phyloP scores from a whole-genome alignment of 805 yeast genomes.

The Metschnikowia chrysomelidarum region DNA sequence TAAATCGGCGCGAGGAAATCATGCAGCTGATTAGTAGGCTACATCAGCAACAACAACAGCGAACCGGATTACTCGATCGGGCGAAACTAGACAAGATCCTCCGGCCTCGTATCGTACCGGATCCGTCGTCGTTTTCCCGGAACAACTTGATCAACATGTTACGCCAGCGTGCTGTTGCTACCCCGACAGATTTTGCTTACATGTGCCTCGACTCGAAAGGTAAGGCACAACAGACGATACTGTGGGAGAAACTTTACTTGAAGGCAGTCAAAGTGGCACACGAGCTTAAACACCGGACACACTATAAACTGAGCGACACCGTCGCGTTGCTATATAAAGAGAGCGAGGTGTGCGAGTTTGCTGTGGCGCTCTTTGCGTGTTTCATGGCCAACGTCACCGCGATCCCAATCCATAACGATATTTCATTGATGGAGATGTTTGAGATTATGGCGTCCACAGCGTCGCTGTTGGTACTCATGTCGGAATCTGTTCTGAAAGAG shows the following conservation, averaged over 20 bases:
- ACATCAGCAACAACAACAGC: slow-evolving; percentile 32
- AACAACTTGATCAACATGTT: slow-evolving; percentile 71
- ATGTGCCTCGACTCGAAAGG: slow-evolving; percentile 73
- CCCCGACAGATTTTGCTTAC: slow-evolving; percentile 65
- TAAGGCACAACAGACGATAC: slow-evolving; percentile 68
- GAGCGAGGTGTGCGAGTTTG: slow-evolving; percentile 79
- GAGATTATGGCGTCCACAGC: slow-evolving; percentile 72
- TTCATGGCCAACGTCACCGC: slow-evolving; percentile 93
- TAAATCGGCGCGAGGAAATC: slow-evolving; percentile 44
- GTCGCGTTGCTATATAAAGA: slow-evolving; percentile 83
- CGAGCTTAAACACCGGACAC: slow-evolving; percentile 69
- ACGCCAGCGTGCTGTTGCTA: slow-evolving; percentile 65
- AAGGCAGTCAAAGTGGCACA: slow-evolving; percentile 87
- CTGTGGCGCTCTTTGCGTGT: slow-evolving; percentile 85
- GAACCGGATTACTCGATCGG: slow-evolving; percentile 27
- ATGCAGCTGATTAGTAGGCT: slow-evolving; percentile 35
- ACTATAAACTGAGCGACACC: slow-evolving; percentile 76
- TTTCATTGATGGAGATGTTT: slow-evolving; percentile 64
- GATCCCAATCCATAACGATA: slow-evolving; percentile 81
- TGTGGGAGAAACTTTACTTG: slow-evolving; percentile 87
- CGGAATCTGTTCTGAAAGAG: slow-evolving; percentile 74
- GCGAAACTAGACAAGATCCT: slow-evolving; percentile 55
- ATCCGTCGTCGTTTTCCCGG: slow-evolving; percentile 24
- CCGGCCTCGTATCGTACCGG: slow-evolving; percentile 51
- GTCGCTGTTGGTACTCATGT: slow-evolving; percentile 73